phyloP scores from a whole-genome alignment of 2,329 filamentous ascomycete species.

The Thyridium curvatum region DNA sequence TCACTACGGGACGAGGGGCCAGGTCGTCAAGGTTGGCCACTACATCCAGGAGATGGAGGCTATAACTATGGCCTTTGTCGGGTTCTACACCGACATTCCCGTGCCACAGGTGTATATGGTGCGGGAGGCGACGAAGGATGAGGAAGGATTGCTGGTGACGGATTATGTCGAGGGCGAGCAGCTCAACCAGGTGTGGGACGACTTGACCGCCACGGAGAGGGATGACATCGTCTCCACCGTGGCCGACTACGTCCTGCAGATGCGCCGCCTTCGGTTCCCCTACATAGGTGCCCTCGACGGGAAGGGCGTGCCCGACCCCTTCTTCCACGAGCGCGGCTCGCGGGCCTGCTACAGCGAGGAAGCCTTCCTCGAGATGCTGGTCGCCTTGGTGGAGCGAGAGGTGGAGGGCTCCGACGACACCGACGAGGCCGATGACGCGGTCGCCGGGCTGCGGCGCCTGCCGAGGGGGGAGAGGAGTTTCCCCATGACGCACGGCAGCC shows the following conservation, averaged over 20 bases:
- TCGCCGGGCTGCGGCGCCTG: not conserved
- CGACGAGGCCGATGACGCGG: not conserved
- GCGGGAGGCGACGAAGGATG: not conserved
- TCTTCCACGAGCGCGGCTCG: not conserved
- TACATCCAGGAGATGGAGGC: too few species aligned
- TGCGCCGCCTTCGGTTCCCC: not conserved
- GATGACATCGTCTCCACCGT: not conserved
- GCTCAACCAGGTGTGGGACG: not conserved
- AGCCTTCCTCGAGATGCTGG: constrained; percentile 2
- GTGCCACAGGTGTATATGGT: constrained; percentile 1
- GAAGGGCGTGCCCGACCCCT: constrained; percentile 1
- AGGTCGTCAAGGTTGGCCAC: too few species aligned
- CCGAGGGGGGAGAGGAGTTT: not conserved
- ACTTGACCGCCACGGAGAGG: not conserved
- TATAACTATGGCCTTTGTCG: too few species aligned
- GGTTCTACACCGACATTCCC: constrained; percentile 18
- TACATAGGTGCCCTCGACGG: too few species aligned
- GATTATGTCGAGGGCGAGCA: constrained; percentile 5
- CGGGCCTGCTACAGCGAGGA: not conserved
- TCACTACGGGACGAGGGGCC: too few species aligned
- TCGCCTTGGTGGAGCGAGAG: too few species aligned
- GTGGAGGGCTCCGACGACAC: too few species aligned
- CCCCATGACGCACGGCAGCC: constrained; percentile 7
- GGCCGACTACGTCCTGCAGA: not conserved
- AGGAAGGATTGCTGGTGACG: constrained; percentile 1